These are phyloP conservation scores for Linum trigynum DNA, from an alignment of 345 rosid species.

Conservation along the genomic window DNA sequence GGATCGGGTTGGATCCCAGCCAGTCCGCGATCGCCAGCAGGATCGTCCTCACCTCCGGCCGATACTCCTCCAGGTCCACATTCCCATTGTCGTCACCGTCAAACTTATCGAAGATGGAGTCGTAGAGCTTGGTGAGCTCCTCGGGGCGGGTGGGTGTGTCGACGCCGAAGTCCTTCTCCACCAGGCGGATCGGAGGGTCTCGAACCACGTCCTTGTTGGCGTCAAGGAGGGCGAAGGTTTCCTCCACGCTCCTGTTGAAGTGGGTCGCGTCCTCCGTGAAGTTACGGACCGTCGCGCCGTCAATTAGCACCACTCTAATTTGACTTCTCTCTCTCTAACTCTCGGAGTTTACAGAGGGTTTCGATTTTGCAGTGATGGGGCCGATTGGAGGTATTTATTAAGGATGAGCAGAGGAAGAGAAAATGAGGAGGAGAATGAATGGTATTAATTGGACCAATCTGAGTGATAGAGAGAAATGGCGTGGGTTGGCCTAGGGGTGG, in stretches of 20 bases:
- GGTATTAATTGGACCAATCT: too few relatives aligned
- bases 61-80: constrained; percentile 46
- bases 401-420: too few relatives aligned
- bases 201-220: constrained; percentile 61
- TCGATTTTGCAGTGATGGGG: too few relatives aligned
- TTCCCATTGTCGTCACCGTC: constrained; percentile 47
- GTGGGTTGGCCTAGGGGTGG: too few relatives aligned
- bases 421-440: too few relatives aligned
- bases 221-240: constrained; percentile 37
- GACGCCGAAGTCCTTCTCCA: constrained; percentile 55
- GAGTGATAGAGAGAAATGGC: too few relatives aligned
- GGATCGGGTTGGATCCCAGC: constrained; percentile 51
- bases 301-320: constrained; percentile 61
- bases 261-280: constrained; percentile 44
- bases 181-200: constrained; percentile 50
- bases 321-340: neutral
- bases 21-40: constrained; percentile 73
- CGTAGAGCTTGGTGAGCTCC: constrained; percentile 45
- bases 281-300: constrained; percentile 53
- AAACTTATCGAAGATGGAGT: constrained; percentile 57
- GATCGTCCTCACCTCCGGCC: constrained; percentile 54
- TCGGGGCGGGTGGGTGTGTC: constrained; percentile 46
- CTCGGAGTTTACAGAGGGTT: too few relatives aligned
- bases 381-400: too few relatives aligned
- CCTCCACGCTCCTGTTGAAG: constrained; percentile 42